A percentile compares a stretch with the other conserved stretches of the same genome.
Evolutionary conservation across 345 rosid species (phyloP).

Genomic region (Linum lewisii): DNA sequence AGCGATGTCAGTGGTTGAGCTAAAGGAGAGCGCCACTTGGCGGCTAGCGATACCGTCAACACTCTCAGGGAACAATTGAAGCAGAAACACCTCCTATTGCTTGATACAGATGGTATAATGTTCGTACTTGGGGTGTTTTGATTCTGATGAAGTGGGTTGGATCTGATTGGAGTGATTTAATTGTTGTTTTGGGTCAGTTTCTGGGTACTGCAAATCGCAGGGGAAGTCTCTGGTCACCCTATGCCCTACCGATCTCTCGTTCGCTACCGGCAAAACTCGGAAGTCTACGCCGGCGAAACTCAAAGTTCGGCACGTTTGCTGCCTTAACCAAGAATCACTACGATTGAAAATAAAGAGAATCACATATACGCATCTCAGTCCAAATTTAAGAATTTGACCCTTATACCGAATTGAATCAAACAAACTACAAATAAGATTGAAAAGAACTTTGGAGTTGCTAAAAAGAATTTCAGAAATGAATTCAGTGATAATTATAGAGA

Average conservation of each 20-base stretch:
- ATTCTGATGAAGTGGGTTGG: slow-evolving; percentile 4
- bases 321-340: too few relatives aligned
- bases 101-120: slow-evolving; percentile 64
- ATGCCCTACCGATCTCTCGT: slow-evolving; percentile 88
- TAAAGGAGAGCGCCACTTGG: slow-evolving; percentile 77
- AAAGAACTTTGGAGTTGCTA: too few relatives aligned
- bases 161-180: slow-evolving; percentile 8
- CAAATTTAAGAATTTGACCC: too few relatives aligned
- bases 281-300: too few relatives aligned
- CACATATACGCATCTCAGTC: too few relatives aligned
- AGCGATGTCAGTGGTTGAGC: slow-evolving; percentile 72
- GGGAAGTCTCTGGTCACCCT: slow-evolving; percentile 60
- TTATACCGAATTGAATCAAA: too few relatives aligned
- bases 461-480: too few relatives aligned
- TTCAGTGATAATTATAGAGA: too few relatives aligned
- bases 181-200: slow-evolving; percentile 37
- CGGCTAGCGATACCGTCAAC: slow-evolving; percentile 55
- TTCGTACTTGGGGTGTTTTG: neutral
- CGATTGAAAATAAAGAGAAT: too few relatives aligned
- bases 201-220: slow-evolving; percentile 54
- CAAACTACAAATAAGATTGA: too few relatives aligned
- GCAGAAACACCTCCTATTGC: slow-evolving; percentile 72
- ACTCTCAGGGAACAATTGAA: slow-evolving; percentile 57
- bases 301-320: too few relatives aligned
- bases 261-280: slow-evolving; percentile 84